Percentiles rank a stretch among this genome's conserved stretches.
Evolutionary conservation across 176 grass and related monocot species (phyloP).

Genomic region (Musa troglodytarum): DNA sequence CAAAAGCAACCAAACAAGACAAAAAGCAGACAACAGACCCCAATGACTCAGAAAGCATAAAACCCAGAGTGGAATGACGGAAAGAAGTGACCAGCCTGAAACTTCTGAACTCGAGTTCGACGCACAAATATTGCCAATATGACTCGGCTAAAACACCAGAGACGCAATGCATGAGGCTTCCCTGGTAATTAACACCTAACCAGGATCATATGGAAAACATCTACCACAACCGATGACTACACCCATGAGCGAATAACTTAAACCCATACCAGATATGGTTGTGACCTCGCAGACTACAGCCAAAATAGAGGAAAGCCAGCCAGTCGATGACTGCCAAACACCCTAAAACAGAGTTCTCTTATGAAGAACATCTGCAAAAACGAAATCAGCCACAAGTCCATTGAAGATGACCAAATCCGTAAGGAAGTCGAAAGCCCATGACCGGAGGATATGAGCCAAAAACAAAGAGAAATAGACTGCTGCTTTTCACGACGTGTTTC

Average conservation of each 20-base stretch:
- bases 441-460: constrained; percentile 41
- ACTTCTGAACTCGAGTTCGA: too few species aligned
- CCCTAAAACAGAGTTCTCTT: constrained; percentile 51
- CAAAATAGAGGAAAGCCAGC: constrained; percentile 40
- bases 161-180: neutral
- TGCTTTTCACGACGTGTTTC: constrained; percentile 35
- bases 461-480: constrained; percentile 26
- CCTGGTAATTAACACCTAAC: constrained; percentile 9
- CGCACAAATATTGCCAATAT: too few species aligned
- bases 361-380: constrained; percentile 48
- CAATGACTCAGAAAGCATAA: constrained; percentile 28
- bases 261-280: constrained; percentile 15
- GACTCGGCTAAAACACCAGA: neutral
- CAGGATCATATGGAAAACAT: neutral
- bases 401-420: constrained; percentile 37
- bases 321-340: constrained; percentile 39
- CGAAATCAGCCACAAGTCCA: constrained; percentile 43
- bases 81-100: too few species aligned
- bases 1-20: constrained; percentile 36
- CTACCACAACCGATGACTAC: neutral
- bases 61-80: neutral
- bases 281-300: constrained; percentile 31
- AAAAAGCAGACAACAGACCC: neutral
- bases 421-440: constrained; percentile 36
- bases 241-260: too few species aligned